Evolutionary conservation across 805 yeast species (phyloP).

Genomic region (Nakazawaea holstii): DNA sequence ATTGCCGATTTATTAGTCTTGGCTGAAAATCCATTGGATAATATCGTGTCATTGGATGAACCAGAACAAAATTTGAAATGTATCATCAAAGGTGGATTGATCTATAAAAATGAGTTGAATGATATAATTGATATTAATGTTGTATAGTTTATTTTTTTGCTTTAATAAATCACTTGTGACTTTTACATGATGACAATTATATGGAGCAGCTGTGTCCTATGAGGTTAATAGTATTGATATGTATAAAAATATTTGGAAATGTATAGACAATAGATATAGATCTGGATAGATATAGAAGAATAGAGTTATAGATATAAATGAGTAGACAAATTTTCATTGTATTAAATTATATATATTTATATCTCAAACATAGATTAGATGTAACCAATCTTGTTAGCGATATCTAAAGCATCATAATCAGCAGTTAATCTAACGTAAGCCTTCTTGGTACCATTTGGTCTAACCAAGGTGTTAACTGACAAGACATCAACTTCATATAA

Average conservation of each 20-base stretch:
- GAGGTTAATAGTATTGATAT: too few relatives aligned
- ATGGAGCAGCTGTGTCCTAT: too few relatives aligned
- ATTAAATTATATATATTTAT: background rate
- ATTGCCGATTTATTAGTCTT: constrained; percentile 22
- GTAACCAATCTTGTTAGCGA: constrained; percentile 99
- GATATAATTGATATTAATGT: background rate
- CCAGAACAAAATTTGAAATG: constrained; percentile 19
- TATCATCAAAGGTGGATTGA: constrained; percentile 22
- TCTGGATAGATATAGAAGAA: too few relatives aligned
- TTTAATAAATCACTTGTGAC: background rate
- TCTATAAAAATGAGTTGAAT: constrained; percentile 11
- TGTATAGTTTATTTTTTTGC: background rate
- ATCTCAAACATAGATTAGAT: constrained; percentile 46
- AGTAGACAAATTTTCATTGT: background rate
- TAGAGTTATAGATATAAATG: too few relatives aligned
- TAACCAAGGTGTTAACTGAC: constrained; percentile 93
- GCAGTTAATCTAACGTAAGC: constrained; percentile 99
- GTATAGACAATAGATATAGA: too few relatives aligned
- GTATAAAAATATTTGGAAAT: too few relatives aligned
- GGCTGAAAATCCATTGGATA: constrained; percentile 21
- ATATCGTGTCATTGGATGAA: constrained; percentile 20
- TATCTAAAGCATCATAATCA: constrained; percentile 98
- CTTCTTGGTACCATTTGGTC: constrained; percentile 99
- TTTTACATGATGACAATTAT: too few relatives aligned
- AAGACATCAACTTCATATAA: constrained; percentile 93